Evolutionary conservation across 768 basidiomycete species (phyloP).

Genomic region (Boletellus emodensis): DNA sequence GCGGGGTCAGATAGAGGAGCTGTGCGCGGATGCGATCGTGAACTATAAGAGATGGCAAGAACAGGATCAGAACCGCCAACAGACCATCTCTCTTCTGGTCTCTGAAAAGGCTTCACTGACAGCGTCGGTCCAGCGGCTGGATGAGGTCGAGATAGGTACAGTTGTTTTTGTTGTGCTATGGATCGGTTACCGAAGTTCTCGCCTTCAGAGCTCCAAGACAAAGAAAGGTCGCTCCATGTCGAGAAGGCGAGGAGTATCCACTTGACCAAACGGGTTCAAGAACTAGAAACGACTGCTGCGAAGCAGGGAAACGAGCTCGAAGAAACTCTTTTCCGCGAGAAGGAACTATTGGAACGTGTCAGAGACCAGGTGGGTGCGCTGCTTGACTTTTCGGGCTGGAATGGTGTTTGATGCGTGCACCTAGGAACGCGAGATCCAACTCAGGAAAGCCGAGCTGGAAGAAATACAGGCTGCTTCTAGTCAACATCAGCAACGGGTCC

Average conservation of each 20-base stretch:
- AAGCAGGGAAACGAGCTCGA: constrained; percentile 42
- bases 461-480: constrained; percentile 53
- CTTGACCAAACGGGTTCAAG: constrained; percentile 41
- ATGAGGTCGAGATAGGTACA: constrained; percentile 59
- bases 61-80: constrained; percentile 55
- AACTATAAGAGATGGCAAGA: constrained; percentile 23
- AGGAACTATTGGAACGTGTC: constrained; percentile 39
- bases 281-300: constrained; percentile 39
- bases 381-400: not conserved
- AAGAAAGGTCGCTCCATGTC: constrained; percentile 38
- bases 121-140: constrained; percentile 54
- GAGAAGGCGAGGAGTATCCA: constrained; percentile 40
- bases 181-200: not conserved
- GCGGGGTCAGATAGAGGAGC: constrained; percentile 16
- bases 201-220: constrained; percentile 40
- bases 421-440: constrained; percentile 74
- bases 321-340: constrained; percentile 40
- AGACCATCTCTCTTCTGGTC: constrained; percentile 74
- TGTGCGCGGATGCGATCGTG: constrained; percentile 11
- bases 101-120: constrained; percentile 63
- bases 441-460: constrained; percentile 48
- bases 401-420: not conserved
- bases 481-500: constrained; percentile 52
- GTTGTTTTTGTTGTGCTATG: constrained; percentile 1
- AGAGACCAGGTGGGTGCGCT: constrained; percentile 29